Base-by-base conservation (phyloP, 768 basidiomycete species). In the Russula foetens region DNA sequence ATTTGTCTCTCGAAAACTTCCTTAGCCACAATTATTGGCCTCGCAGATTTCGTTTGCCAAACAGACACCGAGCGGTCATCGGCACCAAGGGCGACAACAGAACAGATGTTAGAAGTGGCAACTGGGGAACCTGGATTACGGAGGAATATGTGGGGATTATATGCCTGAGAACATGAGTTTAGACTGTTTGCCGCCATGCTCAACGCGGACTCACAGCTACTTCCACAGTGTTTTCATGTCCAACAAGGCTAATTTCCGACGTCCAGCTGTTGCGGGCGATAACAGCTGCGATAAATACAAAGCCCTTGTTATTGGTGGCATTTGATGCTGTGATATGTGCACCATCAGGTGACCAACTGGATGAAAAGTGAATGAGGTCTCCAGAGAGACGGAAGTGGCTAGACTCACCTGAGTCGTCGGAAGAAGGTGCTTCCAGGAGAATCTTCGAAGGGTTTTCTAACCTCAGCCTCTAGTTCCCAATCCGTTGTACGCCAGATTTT, bases 301-400 rank as follows among this genome's bases (percentile, higher is more conserved):
- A 94, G 21, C 95, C 95, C 64, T 88, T 86, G 67, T 91, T 92
- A 71, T 98, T 98, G 53, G 94, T 98, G 2, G 95, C 93, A 69
- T 98, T 98, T 1, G 96, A 96, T 1, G 95, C 92, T 4, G 94
- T 97, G 61, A 99, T 92, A 70, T 97, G 93, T 2, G 96, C 91
- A n/a, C 97, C 97, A 69, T 98, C 97, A 2, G 97, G 97, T 0
- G 95, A 98, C 97, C 97, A 99, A 67, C 95, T 97, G 62, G 7
- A 63, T 12, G 7, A 35, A 35, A 59, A 51, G 43, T 39, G 35
- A 52, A 51, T 59, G 21, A 26, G 17, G 1, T 21, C 28, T 33
- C 24, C 33, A n/a, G 11, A 12, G 47, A 23, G n/a, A 29, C 12
- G 12, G 12, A 55, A 35, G 19, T 44, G 7, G n/a, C 9, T 5